phyloP scores from a whole-genome alignment of 345 rosid species.

The Eucalyptus globulus region DNA sequence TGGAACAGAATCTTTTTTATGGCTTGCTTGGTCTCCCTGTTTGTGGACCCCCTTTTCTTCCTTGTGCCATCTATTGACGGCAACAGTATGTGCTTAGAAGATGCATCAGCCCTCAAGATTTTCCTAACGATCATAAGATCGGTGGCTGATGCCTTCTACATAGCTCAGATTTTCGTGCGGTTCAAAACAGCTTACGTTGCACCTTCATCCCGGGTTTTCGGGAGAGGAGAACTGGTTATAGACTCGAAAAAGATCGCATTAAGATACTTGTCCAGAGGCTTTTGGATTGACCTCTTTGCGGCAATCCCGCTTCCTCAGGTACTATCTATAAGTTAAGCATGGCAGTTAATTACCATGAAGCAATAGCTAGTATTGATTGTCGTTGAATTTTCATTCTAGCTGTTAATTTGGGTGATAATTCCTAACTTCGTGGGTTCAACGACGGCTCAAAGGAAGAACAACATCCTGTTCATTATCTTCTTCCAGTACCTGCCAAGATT shows the following conservation, averaged over 20 bases:
- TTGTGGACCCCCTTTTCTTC: conserved; percentile 29
- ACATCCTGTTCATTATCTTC: conserved; percentile 18
- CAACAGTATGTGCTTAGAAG: conserved; percentile 11
- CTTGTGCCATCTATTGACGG: conserved; percentile 3
- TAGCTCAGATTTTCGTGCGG: conserved; percentile 14
- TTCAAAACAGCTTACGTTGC: conserved; percentile 34
- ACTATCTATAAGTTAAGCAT: background rate
- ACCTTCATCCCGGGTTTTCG: conserved; percentile 24
- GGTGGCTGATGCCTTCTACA: conserved; percentile 16
- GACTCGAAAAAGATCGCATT: conserved; percentile 18
- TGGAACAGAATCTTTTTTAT: conserved; percentile 27
- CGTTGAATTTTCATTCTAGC: background rate
- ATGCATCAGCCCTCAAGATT: conserved; percentile 6
- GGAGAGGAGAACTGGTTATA: conserved; percentile 33
- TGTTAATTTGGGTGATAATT: conserved; percentile 18
- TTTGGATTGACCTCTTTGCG: conserved; percentile 23
- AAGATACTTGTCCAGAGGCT: conserved; percentile 16
- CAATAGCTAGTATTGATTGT: background rate
- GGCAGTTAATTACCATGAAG: no score
- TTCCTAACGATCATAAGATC: conserved; percentile 15
- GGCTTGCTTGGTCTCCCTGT: conserved; percentile 18
- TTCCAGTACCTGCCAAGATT: conserved; percentile 21
- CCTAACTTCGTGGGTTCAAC: conserved; percentile 1
- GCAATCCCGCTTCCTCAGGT: conserved; percentile 41
- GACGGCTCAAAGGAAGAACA: conserved; percentile 6